Conservation (phyloP, 2,329 filamentous ascomycete genomes). For the Ophiocordyceps unilateralis region DNA sequence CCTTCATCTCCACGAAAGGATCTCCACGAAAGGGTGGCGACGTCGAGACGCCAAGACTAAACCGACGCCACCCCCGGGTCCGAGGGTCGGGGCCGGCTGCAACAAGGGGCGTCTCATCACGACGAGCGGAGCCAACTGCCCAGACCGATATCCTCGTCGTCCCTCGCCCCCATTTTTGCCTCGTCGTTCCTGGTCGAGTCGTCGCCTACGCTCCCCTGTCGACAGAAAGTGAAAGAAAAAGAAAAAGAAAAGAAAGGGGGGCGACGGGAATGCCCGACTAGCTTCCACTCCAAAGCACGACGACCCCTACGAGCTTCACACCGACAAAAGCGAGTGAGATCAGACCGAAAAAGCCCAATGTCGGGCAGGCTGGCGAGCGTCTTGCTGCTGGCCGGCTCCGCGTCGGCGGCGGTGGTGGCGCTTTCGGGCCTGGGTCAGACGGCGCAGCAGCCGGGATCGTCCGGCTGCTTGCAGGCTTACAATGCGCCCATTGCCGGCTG, state of each 20-base stretch:
- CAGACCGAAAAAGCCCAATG: too few relatives aligned
- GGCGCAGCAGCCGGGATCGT: constrained; percentile 10
- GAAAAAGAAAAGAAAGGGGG: neutral
- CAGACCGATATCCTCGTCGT: too few relatives aligned
- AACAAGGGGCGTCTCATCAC: neutral
- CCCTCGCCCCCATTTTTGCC: too few relatives aligned
- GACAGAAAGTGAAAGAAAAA: neutral
- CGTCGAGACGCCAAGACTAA: neutral
- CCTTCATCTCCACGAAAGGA: neutral
- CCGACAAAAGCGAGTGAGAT: too few relatives aligned
- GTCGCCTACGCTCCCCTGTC: neutral
- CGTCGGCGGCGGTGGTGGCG: constrained; percentile 9
- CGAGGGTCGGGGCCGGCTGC: neutral
- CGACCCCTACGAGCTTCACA: too few relatives aligned
- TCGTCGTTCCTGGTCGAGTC: neutral
- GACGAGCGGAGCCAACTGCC: neutral
- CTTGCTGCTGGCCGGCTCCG: constrained; percentile 7
- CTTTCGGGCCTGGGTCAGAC: constrained; percentile 23
- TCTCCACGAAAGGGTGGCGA: too few relatives aligned
- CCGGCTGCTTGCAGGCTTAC: constrained; percentile 14
- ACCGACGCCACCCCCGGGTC: neutral
- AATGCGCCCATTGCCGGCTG: constrained; percentile 22
- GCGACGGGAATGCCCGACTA: neutral
- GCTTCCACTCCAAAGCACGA: neutral
- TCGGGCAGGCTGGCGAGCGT: neutral